Base-by-base conservation (phyloP, 805 yeast genomes). In the Saccharomycopsis synnaedendra region DNA sequence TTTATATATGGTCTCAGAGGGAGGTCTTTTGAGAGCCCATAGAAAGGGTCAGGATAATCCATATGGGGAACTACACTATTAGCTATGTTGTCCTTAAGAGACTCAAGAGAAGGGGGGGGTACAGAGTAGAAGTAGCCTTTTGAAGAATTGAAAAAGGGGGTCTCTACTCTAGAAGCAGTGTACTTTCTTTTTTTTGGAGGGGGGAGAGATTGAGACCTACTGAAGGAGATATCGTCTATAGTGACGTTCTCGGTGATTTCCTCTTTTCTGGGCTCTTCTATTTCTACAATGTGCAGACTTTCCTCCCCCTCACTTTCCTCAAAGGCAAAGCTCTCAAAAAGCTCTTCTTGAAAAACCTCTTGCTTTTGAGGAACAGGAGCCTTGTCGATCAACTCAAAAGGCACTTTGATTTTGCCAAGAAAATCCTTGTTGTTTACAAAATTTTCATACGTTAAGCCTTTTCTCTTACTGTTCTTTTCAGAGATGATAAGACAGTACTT, bases 31-130 rank as follows among this genome's bases (percentile, higher is more conserved):
- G 66, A 55, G 10, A 72, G 69, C 31, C 79, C 72, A 55, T 77
- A 89, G 54, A 64, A 77, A 0, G 96, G 95, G 52, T 76, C 82
- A 1, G 56, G 49, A 57, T 82, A 81, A 9, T 77, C 71, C 9
- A 76, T 62, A 53, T 72, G 69, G 3, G 83, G 70, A 9, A 71
- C 55, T 0, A 79, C 80, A 30, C 59, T 54, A 0, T 60, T 60
- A 33, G 72, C 77, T 32, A 84, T 65, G 9, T 80, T 74, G 29
- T 64, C 59, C 4, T 68, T 58, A 11, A 79, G 67, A 42, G 67
- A 71, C 3, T 41, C 37, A 33, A 50, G 55, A 1, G 48, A 36
- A 0, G 71, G 45, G 7, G 57, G 54, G 5, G 57, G 49, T 2
- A 34, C 43, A 31, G 63, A 51, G 32, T 51, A 57, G 6, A 32